phyloP scores from a whole-genome alignment of 129 eudicot species.

The Kitagawia praeruptora region DNA sequence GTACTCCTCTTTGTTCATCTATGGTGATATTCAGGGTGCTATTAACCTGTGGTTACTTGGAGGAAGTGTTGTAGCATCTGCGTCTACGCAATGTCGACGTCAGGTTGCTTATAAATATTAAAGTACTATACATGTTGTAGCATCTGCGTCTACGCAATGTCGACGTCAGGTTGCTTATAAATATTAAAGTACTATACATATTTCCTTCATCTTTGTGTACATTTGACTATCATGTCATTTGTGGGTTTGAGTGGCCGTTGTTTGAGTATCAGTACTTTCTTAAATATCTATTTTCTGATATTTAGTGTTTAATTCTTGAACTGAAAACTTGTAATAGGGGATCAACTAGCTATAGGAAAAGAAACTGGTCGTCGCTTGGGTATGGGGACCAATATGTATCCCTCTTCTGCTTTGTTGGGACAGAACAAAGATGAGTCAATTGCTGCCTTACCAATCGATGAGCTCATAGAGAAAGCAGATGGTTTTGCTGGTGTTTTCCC shows the following conservation, averaged over 20 bases:
- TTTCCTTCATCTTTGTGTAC: background rate
- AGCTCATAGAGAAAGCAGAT: conserved; percentile 94
- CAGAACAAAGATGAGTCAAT: conserved; percentile 95
- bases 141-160: background rate
- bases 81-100: background rate
- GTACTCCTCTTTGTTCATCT: conserved; percentile 19
- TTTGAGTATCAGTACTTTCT: background rate
- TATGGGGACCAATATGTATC: conserved; percentile 99
- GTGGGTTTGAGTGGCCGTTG: background rate
- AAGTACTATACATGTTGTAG: background rate
- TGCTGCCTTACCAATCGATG: conserved; percentile 88
- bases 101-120: background rate
- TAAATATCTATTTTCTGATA: background rate
- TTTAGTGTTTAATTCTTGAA: background rate
- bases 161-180: background rate
- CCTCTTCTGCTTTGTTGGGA: conserved; percentile 95
- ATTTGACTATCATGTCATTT: background rate
- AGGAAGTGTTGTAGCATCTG: background rate
- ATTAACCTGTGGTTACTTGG: background rate
- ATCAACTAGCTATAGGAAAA: conserved; percentile 95
- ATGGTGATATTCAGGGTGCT: background rate
- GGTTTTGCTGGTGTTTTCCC: conserved; percentile 99
- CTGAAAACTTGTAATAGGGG: conserved; percentile 49
- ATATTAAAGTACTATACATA: background rate
- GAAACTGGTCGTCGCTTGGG: conserved; percentile 99